Evolutionary conservation across 1,284 basidiomycete species (phyloP).

Genomic region (Leccinum fuscescens): DNA sequence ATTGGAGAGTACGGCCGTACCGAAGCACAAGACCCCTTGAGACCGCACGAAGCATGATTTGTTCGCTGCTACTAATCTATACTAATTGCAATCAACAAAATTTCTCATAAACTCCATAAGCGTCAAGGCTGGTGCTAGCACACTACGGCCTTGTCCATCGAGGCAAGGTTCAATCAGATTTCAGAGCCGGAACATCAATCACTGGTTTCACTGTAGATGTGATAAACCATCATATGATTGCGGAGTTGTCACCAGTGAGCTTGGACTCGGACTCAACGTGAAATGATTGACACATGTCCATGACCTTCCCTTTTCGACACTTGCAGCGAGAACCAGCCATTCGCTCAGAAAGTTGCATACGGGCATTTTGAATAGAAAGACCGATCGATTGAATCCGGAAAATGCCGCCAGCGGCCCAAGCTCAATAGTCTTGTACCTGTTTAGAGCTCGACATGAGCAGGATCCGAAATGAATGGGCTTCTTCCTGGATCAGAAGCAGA

Average conservation of each 20-base stretch:
- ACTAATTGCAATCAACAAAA: neutral
- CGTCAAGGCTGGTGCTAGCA: too few species aligned
- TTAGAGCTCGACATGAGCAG: conserved; percentile 23
- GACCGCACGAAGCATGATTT: neutral
- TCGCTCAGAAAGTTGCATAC: neutral
- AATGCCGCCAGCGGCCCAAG: neutral
- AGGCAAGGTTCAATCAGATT: neutral
- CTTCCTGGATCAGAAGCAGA: neutral
- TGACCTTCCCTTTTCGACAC: neutral
- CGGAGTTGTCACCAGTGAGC: too few species aligned
- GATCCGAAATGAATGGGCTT: conserved; percentile 1
- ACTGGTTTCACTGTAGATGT: neutral
- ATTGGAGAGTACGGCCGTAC: neutral
- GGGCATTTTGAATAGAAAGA: neutral
- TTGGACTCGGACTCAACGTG: neutral
- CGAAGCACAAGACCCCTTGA: neutral
- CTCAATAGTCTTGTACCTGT: neutral
- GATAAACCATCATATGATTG: neutral
- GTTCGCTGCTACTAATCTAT: neutral
- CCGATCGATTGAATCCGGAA: neutral
- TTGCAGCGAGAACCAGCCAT: neutral
- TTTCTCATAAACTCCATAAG: neutral
- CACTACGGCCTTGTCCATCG: too few species aligned
- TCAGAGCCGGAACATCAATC: neutral
- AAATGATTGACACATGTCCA: neutral